These are phyloP conservation scores for Russula vinacea DNA, from an alignment of 768 basidiomycete genomes.

Conservation along the genomic window DNA sequence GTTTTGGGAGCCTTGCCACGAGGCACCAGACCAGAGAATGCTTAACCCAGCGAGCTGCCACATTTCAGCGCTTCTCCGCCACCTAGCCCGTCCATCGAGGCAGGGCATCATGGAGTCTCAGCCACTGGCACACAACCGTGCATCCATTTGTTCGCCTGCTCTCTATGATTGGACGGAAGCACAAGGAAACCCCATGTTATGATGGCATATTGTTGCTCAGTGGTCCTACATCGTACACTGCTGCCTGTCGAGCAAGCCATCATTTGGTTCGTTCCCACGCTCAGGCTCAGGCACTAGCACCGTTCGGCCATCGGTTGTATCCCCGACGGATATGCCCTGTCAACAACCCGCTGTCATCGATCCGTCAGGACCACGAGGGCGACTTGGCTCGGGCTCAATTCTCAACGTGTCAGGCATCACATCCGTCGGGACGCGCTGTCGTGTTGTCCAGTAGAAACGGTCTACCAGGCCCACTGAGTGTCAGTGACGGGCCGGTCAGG, in stretches of 20 bases:
- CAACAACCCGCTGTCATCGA: not conserved
- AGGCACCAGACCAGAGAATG: conserved; percentile 9
- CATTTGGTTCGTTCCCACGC: not conserved
- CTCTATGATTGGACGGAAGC: not conserved
- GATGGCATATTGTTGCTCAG: not conserved
- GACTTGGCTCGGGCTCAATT: not conserved
- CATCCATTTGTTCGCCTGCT: not conserved
- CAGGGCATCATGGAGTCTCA: not conserved
- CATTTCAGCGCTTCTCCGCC: conserved; percentile 3
- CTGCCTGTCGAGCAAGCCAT: not conserved
- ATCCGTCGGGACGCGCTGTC: not conserved
- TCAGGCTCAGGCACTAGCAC: not conserved
- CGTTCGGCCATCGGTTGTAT: not conserved
- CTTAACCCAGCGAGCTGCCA: conserved; percentile 5
- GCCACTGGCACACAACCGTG: not conserved
- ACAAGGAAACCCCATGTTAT: not conserved
- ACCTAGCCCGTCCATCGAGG: not conserved
- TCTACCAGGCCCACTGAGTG: not conserved
- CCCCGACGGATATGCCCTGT: not conserved
- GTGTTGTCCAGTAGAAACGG: not conserved
- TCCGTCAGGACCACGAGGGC: not conserved
- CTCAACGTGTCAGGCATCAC: not conserved
- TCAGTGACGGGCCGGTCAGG: not conserved
- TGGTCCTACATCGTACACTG: no score
- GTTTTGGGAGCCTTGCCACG: not conserved